Conservation (phyloP, 441 rosid genomes). For the Pelargonium cotyledonis region DNA sequence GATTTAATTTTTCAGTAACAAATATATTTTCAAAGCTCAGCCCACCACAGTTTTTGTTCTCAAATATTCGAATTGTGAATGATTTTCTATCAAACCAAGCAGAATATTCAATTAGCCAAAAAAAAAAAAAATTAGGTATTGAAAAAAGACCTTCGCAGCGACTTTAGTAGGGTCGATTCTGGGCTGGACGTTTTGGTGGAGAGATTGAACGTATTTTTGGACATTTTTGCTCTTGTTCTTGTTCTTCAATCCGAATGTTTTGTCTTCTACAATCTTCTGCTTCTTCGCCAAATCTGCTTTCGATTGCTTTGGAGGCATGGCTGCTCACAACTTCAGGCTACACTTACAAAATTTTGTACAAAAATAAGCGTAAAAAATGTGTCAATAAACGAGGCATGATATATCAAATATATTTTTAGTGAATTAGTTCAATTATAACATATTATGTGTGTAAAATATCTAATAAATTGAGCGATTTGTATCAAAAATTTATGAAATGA, state of each 20-base stretch:
- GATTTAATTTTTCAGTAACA: neutral
- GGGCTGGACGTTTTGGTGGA: constrained; percentile 78
- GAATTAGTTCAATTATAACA: too few relatives aligned
- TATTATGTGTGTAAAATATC: too few relatives aligned
- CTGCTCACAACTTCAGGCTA: neutral
- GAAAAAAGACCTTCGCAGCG: constrained; percentile 56
- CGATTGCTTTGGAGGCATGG: constrained; percentile 85
- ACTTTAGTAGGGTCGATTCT: constrained; percentile 49
- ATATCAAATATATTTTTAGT: too few relatives aligned
- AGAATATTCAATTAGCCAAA: neutral
- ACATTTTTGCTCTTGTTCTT: constrained; percentile 94
- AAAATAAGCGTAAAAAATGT: too few relatives aligned
- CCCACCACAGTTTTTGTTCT: neutral
- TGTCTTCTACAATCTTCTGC: constrained; percentile 91
- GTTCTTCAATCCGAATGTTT: constrained; percentile 89
- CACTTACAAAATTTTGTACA: neutral
- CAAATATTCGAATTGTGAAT: neutral
- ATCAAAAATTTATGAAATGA: too few relatives aligned
- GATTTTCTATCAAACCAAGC: neutral
- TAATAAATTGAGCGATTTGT: too few relatives aligned
- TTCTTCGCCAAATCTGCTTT: constrained; percentile 85
- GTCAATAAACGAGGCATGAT: too few relatives aligned
- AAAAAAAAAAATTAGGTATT: neutral
- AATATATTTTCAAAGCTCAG: neutral
- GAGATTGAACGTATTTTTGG: constrained; percentile 83